Percentiles rank a stretch among this genome's conserved stretches.
Conservation (phyloP, 176 grass and related monocot species). For the Ensete ventricosum region DNA sequence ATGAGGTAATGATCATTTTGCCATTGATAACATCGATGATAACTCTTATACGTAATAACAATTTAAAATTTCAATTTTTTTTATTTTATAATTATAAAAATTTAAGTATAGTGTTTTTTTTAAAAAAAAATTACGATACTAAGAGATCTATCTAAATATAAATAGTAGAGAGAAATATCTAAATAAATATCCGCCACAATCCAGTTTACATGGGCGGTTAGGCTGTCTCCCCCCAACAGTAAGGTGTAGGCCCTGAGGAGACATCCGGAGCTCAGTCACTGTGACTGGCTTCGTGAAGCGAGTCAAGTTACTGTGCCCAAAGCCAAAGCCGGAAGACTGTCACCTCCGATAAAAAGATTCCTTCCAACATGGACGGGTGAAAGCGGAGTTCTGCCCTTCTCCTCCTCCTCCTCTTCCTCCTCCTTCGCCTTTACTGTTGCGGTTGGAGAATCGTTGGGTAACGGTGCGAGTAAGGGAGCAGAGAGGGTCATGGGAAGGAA, state of each 20-base stretch:
- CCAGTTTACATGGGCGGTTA: too few relatives aligned
- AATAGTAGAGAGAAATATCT: too few relatives aligned
- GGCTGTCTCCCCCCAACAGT: not conserved
- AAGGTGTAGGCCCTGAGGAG: not conserved
- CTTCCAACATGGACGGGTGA: not conserved
- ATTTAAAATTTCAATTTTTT: too few relatives aligned
- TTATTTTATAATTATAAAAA: too few relatives aligned
- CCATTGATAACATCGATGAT: too few relatives aligned
- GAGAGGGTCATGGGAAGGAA: conserved; percentile 65
- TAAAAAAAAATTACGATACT: too few relatives aligned
- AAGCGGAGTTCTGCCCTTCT: not conserved
- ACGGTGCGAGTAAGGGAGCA: not conserved
- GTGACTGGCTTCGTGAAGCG: not conserved
- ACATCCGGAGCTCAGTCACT: not conserved
- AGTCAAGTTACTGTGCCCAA: not conserved
- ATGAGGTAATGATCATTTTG: too few relatives aligned
- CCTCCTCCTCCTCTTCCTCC: not conserved
- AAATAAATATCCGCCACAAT: too few relatives aligned
- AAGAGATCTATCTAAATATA: too few relatives aligned
- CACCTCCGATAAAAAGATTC: conserved; percentile 3
- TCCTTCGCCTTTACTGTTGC: too few relatives aligned
- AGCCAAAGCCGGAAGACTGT: not conserved
- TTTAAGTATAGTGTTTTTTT: too few relatives aligned
- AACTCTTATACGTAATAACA: too few relatives aligned
- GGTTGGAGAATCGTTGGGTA: not conserved